Percentiles rank a stretch among this genome's conserved stretches.
Conservation (phyloP, 306 rosid species). For the Acmispon strigosus region DNA sequence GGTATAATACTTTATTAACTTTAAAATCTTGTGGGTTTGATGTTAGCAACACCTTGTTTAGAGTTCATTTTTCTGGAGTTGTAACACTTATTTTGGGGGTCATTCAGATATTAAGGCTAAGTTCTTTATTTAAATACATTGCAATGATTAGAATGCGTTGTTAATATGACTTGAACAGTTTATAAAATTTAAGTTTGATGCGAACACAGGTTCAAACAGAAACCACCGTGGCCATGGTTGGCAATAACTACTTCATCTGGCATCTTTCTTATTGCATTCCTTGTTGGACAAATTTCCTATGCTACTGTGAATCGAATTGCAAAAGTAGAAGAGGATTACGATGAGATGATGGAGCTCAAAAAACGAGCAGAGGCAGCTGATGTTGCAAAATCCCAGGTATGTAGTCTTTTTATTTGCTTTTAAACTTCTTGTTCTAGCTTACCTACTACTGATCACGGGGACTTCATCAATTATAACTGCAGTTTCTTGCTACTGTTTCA, state of each 20-base stretch:
- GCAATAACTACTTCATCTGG: slow-evolving; percentile 71
- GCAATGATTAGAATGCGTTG: slow-evolving; percentile 4
- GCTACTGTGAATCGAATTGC: slow-evolving; percentile 85
- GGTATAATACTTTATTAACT: background rate
- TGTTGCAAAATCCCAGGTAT: slow-evolving; percentile 91
- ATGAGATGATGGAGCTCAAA: slow-evolving; percentile 63
- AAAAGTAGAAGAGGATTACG: slow-evolving; percentile 79
- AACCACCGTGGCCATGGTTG: slow-evolving; percentile 81
- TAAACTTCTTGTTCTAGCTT: slow-evolving; percentile 13
- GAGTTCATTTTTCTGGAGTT: background rate
- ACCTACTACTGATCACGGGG: background rate
- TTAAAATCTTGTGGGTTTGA: background rate
- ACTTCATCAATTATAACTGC: slow-evolving; percentile 25
- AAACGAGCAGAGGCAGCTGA: slow-evolving; percentile 88
- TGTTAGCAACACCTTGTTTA: background rate
- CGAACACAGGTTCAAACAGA: slow-evolving; percentile 70
- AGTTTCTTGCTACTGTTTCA: slow-evolving; percentile 96
- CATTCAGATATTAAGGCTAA: background rate
- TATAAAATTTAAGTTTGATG: slow-evolving; percentile 21
- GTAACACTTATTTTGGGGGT: background rate
- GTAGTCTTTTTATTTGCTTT: slow-evolving; percentile 8
- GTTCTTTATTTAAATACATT: background rate
- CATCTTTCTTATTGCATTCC: slow-evolving; percentile 69
- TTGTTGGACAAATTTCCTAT: slow-evolving; percentile 65
- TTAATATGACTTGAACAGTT: background rate